Percentiles rank a stretch among this genome's conserved stretches.
phyloP scores from a whole-genome alignment of 106 monocot genomes.

The Vanilla planifolia region DNA sequence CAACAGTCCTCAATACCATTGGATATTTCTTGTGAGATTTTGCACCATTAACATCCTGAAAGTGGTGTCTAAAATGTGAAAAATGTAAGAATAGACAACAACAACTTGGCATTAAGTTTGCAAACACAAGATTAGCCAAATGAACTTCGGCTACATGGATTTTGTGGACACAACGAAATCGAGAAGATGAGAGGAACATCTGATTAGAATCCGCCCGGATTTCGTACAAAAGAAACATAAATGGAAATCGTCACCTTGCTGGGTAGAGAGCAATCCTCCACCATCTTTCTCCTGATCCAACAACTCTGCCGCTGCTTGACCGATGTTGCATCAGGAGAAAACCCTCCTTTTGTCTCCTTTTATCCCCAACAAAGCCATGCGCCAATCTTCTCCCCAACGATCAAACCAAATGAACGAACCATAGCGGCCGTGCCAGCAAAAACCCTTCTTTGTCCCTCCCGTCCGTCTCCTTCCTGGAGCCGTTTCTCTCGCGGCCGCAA shows the following conservation, averaged over 20 bases:
- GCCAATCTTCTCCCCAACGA: neutral
- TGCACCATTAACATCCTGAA: conserved; percentile 32
- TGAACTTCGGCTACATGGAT: neutral
- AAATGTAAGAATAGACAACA: neutral
- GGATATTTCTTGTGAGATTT: conserved; percentile 45
- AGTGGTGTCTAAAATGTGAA: neutral
- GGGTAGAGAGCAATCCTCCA: conserved; percentile 9
- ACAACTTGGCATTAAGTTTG: neutral
- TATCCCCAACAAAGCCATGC: neutral
- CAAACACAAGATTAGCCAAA: neutral
- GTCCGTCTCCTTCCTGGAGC: no score
- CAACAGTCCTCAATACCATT: conserved; percentile 27
- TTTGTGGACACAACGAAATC: neutral
- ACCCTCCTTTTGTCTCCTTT: neutral
- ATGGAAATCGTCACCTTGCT: neutral
- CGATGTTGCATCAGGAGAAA: neutral
- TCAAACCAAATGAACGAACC: neutral
- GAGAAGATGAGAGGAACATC: neutral
- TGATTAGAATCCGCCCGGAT: neutral
- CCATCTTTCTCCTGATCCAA: neutral
- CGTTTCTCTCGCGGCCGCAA: no score
- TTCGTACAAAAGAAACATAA: neutral
- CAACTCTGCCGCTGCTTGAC: neutral
- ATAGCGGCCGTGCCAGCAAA: neutral
- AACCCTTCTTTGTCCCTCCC: neutral